Base-by-base conservation (phyloP, 2,329 filamentous ascomycete species). In the Diaporthe nobilis region DNA sequence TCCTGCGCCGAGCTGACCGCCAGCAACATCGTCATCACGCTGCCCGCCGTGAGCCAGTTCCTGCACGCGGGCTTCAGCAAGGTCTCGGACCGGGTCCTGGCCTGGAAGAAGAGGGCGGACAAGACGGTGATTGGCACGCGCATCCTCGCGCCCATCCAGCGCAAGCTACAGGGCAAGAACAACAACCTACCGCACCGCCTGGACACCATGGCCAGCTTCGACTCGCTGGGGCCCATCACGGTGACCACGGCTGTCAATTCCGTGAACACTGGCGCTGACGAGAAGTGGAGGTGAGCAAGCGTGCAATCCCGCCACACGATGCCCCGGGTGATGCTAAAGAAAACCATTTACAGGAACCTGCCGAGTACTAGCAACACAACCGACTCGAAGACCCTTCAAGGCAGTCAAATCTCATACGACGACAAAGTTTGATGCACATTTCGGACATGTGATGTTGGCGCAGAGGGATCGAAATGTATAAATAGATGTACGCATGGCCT, bases 1-100 rank as follows among this genome's bases (percentile, higher is more conserved):
- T 55, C 65, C 31, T 70, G 65, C 49, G 65, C 47, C 65, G 65
- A 70, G 65, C 49, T 70, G 31, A 70, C 49, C 22, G 65, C 65
- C 65, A 55, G 65, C 49, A 70, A 70, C n/a, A 13, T 70, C n/a
- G 49, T 70, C 49, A 20, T 70, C 8, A 70, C 65, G 31, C 49
- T 70, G 9, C 65, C 65, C 15, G 49, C 65, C 22, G 65, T 70
- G 49, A 70, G 49, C 65, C 12, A 70, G 65, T 70, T 55, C 65
- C 65, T 55, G 65, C 65, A 70, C 49, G 65, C 34, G 1, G 34
- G 65, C n/a, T 42, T 55, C n/a, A 55, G 34, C 49, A 70, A 31
- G 49, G 34, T 13, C 49, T 42, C 31, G 65, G 15, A 31, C 49
- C 37, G 37, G n/a, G 34, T 28, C 13, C 34, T 37, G 49, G 25